phyloP scores from a whole-genome alignment of 23 red algal species.

The Cyanidioschyzon merolae region DNA sequence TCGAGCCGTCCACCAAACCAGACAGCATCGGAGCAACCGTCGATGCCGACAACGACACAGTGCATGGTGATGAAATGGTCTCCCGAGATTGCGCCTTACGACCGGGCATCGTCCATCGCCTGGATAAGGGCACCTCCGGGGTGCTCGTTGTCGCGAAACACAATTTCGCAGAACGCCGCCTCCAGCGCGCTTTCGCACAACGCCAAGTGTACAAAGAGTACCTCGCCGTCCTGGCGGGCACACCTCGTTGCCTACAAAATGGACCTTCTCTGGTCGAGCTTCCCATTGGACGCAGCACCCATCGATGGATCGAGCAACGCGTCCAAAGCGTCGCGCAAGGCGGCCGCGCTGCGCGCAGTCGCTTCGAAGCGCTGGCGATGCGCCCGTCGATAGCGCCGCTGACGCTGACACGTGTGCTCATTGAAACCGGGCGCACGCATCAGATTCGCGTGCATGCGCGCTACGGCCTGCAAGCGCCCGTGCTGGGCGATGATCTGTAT shows the following conservation, averaged over 20 bases:
- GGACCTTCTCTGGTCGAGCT: slow-evolving; percentile 20
- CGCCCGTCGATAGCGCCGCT: slow-evolving; percentile 15
- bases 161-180: slow-evolving; percentile 10
- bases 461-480: slow-evolving; percentile 33
- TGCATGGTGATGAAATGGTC: neutral
- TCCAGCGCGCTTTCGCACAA: slow-evolving; percentile 35
- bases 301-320: slow-evolving; percentile 29
- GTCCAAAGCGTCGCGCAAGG: slow-evolving; percentile 29
- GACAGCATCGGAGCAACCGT: neutral
- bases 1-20: neutral
- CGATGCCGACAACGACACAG: neutral
- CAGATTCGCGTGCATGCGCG: slow-evolving; percentile 78
- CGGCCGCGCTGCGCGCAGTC: slow-evolving; percentile 37
- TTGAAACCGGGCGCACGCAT: slow-evolving; percentile 83
- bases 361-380: slow-evolving; percentile 15
- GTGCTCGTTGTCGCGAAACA: slow-evolving; percentile 49
- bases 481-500: slow-evolving; percentile 74
- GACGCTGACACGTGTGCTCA: slow-evolving; percentile 24
- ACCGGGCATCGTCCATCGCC: slow-evolving; percentile 80
- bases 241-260: slow-evolving; percentile 28
- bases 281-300: slow-evolving; percentile 41
- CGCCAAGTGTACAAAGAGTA: slow-evolving; percentile 56
- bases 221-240: slow-evolving; percentile 57
- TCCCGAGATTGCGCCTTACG: slow-evolving; percentile 9
- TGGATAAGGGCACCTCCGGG: slow-evolving; percentile 90